phyloP scores from a whole-genome alignment of 768 basidiomycete species.

The Phylloporus sp. region DNA sequence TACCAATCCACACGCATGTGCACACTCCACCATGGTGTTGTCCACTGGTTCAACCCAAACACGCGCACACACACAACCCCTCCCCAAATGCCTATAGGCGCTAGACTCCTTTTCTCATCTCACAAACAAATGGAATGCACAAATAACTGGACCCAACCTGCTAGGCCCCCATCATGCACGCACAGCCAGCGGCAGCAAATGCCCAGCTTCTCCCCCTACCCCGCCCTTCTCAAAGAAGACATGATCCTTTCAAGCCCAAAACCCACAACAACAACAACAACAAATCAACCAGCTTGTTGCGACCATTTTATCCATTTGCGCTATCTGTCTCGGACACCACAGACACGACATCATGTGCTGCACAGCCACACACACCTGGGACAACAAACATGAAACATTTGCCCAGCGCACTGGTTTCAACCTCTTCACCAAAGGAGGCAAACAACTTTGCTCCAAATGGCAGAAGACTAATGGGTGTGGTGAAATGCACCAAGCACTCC shows the following conservation, averaged over 20 bases:
- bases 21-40: neutral
- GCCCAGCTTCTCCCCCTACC: neutral
- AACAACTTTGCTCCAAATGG: conserved; percentile 5
- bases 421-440: conserved; percentile 16
- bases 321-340: conserved; percentile 34
- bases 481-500: neutral
- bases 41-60: neutral
- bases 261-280: neutral
- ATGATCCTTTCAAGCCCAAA: neutral
- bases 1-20: neutral
- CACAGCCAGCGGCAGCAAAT: neutral
- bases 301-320: conserved; percentile 14
- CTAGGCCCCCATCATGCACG: neutral
- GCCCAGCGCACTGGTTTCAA: neutral
- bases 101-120: neutral
- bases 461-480: neutral
- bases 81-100: neutral
- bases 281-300: neutral
- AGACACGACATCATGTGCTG: conserved; percentile 25
- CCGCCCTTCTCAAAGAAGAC: neutral
- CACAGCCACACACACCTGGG: conserved; percentile 15
- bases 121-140: neutral
- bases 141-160: neutral
- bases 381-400: conserved; percentile 10
- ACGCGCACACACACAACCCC: neutral